Evolutionary conservation across 305 asterid genomes (phyloP).

Genomic region (Striga hermonthica): DNA sequence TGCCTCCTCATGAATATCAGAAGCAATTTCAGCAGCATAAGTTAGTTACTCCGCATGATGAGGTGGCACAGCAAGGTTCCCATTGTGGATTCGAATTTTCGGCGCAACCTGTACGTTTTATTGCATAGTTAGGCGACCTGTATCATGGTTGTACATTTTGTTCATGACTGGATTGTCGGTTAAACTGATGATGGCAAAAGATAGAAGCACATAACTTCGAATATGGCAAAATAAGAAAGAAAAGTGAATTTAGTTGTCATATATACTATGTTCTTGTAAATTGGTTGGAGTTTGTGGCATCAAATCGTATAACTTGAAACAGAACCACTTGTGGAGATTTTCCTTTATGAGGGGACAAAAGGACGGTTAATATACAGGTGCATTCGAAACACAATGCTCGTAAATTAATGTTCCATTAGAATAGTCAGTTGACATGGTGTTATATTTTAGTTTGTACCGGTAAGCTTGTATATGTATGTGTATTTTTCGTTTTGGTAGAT

Average conservation of each 20-base stretch:
- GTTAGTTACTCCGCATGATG: conserved; percentile 34
- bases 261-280: background rate
- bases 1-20: conserved; percentile 45
- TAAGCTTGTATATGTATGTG: too few species aligned
- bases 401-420: too few species aligned
- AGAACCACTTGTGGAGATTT: conserved; percentile 23
- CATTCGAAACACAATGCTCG: too few species aligned
- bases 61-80: conserved; percentile 39
- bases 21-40: conserved; percentile 40
- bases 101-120: conserved; percentile 44
- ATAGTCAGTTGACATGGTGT: too few species aligned
- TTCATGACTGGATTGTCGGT: background rate
- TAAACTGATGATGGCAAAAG: conserved; percentile 8
- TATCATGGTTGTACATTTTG: background rate
- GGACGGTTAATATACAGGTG: too few species aligned
- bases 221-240: too few species aligned
- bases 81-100: conserved; percentile 40
- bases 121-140: background rate
- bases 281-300: conserved; percentile 14
- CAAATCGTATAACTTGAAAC: background rate
- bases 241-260: background rate
- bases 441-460: too few species aligned
- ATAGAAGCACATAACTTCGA: background rate
- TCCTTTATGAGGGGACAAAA: background rate
- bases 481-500: too few species aligned